Evolutionary conservation across 768 basidiomycete genomes (phyloP).

Genomic region (Agaricus blazei): DNA sequence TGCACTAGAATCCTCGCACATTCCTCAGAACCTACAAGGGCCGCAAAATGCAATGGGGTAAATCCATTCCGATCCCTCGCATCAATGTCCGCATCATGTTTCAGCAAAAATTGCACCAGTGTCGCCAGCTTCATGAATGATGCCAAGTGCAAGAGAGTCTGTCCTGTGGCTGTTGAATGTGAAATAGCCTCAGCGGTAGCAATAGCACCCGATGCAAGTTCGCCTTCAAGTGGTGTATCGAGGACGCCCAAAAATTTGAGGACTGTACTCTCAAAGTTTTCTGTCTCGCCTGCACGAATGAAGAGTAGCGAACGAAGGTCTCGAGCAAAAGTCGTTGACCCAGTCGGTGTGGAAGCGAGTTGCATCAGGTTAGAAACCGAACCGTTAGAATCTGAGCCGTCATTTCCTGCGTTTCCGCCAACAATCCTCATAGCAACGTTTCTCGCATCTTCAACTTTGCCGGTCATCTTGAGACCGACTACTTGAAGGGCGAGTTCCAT

Average conservation of each 20-base stretch:
- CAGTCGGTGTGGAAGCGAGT: constrained; percentile 30
- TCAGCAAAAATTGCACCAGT: constrained; percentile 67
- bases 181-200: constrained; percentile 59
- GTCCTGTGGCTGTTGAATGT: constrained; percentile 63
- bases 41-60: constrained; percentile 87
- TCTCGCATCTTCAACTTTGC: constrained; percentile 89
- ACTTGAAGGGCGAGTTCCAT: constrained; percentile 96
- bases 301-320: constrained; percentile 57
- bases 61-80: constrained; percentile 85
- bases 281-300: constrained; percentile 45
- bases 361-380: constrained; percentile 48
- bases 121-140: constrained; percentile 71
- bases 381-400: constrained; percentile 36
- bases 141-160: constrained; percentile 87
- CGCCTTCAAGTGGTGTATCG: constrained; percentile 52
- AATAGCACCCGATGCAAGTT: constrained; percentile 31
- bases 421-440: constrained; percentile 93
- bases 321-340: constrained; percentile 28
- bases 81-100: constrained; percentile 73
- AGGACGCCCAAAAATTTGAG: constrained; percentile 78
- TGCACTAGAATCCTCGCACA: constrained; percentile 67
- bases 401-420: constrained; percentile 53
- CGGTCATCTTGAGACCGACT: constrained; percentile 95
- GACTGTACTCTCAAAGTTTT: constrained; percentile 71
- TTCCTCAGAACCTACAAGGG: constrained; percentile 52